Base-by-base conservation (phyloP, 306 rosid species). In the Glycine soja region DNA sequence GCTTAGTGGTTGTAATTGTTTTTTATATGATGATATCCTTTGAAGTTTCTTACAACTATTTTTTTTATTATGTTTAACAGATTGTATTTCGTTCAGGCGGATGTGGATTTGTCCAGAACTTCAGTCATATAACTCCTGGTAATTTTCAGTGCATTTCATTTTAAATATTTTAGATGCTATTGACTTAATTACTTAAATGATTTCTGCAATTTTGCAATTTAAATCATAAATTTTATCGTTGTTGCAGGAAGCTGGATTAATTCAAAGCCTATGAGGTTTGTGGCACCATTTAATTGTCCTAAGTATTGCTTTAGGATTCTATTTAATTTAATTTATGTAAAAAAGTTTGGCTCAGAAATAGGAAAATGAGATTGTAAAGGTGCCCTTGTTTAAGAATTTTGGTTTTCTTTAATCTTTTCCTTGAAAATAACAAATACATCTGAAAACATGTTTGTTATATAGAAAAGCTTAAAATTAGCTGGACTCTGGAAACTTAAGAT, bases 181-280 rank as follows among this genome's bases (percentile, higher is more conserved):
- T 61, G 5, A 24, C 52, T 48, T 59, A 7, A 52, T 63, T 64
- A 24, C 52, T 48, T 53, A 4, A 47, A 68, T 64, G 47, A 68
- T 32, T 54, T 66, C 19, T 63, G 57, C 67, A 43, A 65, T 51
- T 70, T 18, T 67, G 56, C 58, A 76, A 79, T 76, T 83, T 63
- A 36, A 59, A 53, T 62, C 52, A 30, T 59, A 48, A 38, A 38
- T 11, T 42, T 48, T 68, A 24, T 75, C 77, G 42, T 65, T 76
- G 38, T 50, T 81, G 56, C 90, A 91, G 98, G 95, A 74, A 45
- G 89, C 81, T 73, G 74, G 63, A 67, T 67, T 75, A 85, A 87
- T 77, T 70, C 78, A 43, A 74, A 80, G 72, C 82, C 86, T 16
- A 63, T 51, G 38, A 90, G 95, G 98, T 93, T 80, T 80, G 93